Conservation (phyloP, 1,284 basidiomycete genomes). For the Jaminaea rosea region DNA sequence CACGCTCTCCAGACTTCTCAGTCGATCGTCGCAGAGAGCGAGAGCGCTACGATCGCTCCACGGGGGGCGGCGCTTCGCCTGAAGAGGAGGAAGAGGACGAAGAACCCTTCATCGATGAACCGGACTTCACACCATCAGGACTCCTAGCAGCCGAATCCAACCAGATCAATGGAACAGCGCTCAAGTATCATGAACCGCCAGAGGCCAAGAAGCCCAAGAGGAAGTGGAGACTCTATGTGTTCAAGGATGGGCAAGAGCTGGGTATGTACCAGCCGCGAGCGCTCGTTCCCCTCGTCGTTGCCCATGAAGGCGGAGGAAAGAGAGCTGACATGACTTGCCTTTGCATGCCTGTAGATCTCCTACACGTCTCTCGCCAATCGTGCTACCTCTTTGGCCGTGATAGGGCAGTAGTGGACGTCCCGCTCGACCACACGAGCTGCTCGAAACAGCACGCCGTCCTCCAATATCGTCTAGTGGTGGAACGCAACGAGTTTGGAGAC, state of each 20-base stretch:
- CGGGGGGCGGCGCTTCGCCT: too few species aligned
- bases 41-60: too few species aligned
- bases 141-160: constrained; percentile 69
- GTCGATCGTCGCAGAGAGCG: too few species aligned
- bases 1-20: too few species aligned
- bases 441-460: constrained; percentile 98
- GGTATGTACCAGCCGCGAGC: constrained; percentile 56
- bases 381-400: constrained; percentile 90
- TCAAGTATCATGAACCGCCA: constrained; percentile 98
- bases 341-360: constrained; percentile 57
- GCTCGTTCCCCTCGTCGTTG: not conserved
- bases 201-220: constrained; percentile 84
- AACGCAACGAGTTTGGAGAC: constrained; percentile 79
- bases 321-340: not conserved
- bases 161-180: constrained; percentile 69
- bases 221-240: constrained; percentile 92
- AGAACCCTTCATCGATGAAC: constrained; percentile 46
- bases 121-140: constrained; percentile 79
- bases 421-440: constrained; percentile 86
- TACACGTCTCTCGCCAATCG: constrained; percentile 84
- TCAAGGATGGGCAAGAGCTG: constrained; percentile 84
- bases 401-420: constrained; percentile 60
- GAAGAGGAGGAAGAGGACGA: not conserved
- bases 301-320: not conserved
- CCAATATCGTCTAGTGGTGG: constrained; percentile 77